Conservation (phyloP, 2,329 filamentous ascomycete genomes). For the Reticulascus tulasneorum region DNA sequence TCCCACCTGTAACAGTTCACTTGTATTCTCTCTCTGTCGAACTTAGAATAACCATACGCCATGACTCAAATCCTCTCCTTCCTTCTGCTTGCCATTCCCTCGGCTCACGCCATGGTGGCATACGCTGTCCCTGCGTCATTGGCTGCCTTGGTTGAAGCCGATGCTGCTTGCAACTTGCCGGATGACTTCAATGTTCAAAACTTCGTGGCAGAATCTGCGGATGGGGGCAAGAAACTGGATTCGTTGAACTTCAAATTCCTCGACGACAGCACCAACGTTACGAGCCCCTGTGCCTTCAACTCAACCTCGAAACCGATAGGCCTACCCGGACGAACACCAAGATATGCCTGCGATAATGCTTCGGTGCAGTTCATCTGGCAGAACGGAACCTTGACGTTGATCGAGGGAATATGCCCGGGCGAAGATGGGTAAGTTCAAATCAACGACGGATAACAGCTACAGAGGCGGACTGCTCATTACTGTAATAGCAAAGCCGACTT, state of each 20-base stretch:
- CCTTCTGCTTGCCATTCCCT: slow-evolving; percentile 13
- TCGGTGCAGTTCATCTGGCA: slow-evolving; percentile 41
- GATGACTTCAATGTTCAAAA: slow-evolving; percentile 32
- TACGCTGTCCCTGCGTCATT: slow-evolving; percentile 16
- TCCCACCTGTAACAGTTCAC: too few relatives aligned
- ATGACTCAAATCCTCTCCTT: slow-evolving; percentile 12
- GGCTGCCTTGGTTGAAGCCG: slow-evolving; percentile 10
- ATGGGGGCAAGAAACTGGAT: slow-evolving; percentile 26
- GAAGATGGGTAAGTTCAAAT: slow-evolving; percentile 28
- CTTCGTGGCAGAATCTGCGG: slow-evolving; percentile 30
- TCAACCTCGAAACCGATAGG: slow-evolving; percentile 32
- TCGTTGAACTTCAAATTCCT: slow-evolving; percentile 36
- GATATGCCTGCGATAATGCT: slow-evolving; percentile 39
- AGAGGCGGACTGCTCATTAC: too few relatives aligned
- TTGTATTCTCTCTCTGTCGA: background rate
- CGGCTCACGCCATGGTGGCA: slow-evolving; percentile 11
- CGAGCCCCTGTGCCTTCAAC: slow-evolving; percentile 41
- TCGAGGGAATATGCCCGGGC: slow-evolving; percentile 40
- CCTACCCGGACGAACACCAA: slow-evolving; percentile 23
- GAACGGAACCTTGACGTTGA: slow-evolving; percentile 31
- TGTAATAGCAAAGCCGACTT: slow-evolving; percentile 20
- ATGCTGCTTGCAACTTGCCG: slow-evolving; percentile 32
- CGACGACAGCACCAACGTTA: slow-evolving; percentile 34
- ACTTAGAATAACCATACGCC: background rate
- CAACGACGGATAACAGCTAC: background rate